Conservation (phyloP, 306 rosid genomes). For the Dicorynia guianensis region DNA sequence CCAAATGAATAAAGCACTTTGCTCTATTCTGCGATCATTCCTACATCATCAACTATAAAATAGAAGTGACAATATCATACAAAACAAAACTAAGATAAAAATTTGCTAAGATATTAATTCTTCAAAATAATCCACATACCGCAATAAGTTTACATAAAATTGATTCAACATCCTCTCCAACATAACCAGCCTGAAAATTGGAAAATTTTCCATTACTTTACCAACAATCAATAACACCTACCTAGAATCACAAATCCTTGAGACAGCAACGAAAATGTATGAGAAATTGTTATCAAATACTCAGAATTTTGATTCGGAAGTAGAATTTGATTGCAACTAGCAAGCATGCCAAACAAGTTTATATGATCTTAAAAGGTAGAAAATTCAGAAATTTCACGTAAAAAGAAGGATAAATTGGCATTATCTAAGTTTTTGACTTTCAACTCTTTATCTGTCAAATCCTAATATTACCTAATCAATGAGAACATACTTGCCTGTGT, state of each 20-base stretch:
- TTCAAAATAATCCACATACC: slow-evolving; percentile 58
- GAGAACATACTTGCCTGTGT: slow-evolving; percentile 75
- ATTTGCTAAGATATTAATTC: slow-evolving; percentile 5
- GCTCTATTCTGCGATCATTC: slow-evolving; percentile 15
- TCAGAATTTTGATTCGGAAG: slow-evolving; percentile 31
- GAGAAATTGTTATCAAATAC: slow-evolving; percentile 10
- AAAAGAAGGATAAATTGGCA: slow-evolving; percentile 4
- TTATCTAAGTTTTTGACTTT: slow-evolving; percentile 10
- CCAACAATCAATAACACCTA: slow-evolving; percentile 23
- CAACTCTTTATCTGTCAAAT: slow-evolving; percentile 13
- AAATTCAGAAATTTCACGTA: not conserved
- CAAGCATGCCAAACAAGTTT: slow-evolving; percentile 21
- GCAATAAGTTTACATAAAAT: slow-evolving; percentile 86
- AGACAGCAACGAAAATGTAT: slow-evolving; percentile 11
- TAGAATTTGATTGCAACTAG: slow-evolving; percentile 17
- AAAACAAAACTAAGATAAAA: not conserved
- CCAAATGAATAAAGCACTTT: slow-evolving; percentile 10
- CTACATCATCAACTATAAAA: slow-evolving; percentile 14
- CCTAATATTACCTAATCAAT: slow-evolving; percentile 30
- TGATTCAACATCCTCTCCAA: slow-evolving; percentile 98
- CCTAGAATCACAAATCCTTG: slow-evolving; percentile 1
- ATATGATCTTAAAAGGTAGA: slow-evolving; percentile 19
- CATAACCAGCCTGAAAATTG: slow-evolving; percentile 96
- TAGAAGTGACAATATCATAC: not conserved
- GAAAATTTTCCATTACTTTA: slow-evolving; percentile 44